phyloP scores from a whole-genome alignment of 2,329 filamentous ascomycete genomes.

The Hypomyces perniciosus region DNA sequence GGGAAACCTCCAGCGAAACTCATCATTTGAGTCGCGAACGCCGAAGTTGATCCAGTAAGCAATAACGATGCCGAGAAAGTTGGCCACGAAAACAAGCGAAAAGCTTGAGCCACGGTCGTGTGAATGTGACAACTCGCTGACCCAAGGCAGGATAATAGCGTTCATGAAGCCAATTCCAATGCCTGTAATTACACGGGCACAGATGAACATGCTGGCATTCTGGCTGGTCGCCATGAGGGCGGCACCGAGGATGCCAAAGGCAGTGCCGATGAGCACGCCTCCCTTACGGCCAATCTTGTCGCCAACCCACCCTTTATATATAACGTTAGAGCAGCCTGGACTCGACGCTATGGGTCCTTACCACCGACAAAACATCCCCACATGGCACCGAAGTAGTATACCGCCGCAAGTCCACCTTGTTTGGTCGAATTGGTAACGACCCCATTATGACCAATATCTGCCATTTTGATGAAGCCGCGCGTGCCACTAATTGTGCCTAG shows the following conservation, averaged over 20 bases:
- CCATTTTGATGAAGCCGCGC: constrained; percentile 34
- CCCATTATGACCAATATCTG: constrained; percentile 42
- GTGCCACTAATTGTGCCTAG: constrained; percentile 44
- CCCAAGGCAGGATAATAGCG: constrained; percentile 42
- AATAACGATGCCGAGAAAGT: constrained; percentile 44
- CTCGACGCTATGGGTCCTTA: not conserved
- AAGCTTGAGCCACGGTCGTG: constrained; percentile 40
- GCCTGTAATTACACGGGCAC: constrained; percentile 44
- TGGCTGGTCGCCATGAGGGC: constrained; percentile 40
- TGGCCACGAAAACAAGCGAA: constrained; percentile 46
- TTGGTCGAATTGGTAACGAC: constrained; percentile 42
- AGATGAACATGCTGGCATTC: constrained; percentile 41
- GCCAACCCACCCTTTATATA: constrained; percentile 34
- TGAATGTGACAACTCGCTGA: constrained; percentile 42
- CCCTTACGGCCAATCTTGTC: constrained; percentile 45
- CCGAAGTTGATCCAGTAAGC: constrained; percentile 37
- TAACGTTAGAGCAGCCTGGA: not conserved
- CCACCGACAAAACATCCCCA: constrained; percentile 44
- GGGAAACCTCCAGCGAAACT: constrained; percentile 33
- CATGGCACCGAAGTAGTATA: constrained; percentile 47
- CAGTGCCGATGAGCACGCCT: constrained; percentile 39
- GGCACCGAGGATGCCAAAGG: constrained; percentile 44
- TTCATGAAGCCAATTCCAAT: constrained; percentile 47
- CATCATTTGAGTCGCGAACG: constrained; percentile 21
- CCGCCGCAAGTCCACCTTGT: constrained; percentile 46